phyloP scores from a whole-genome alignment of 176 grass and related monocot genomes.

The Dendrocalamus sinicus region DNA sequence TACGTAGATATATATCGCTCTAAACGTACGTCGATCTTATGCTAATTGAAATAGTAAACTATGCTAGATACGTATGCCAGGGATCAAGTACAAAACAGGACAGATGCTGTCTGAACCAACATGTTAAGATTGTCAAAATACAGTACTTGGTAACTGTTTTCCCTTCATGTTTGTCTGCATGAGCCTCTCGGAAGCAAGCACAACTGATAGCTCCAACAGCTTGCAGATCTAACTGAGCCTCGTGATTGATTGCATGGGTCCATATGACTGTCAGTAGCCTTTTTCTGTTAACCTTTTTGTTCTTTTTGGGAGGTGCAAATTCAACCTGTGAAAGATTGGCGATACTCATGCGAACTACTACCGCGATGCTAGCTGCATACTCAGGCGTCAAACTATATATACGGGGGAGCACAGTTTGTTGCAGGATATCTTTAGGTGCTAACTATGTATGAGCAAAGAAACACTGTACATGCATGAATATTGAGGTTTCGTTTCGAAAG shows the following conservation, averaged over 20 bases:
- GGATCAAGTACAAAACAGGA: not conserved
- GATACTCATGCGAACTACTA: not conserved
- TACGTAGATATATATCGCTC: not conserved
- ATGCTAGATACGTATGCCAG: too few relatives aligned
- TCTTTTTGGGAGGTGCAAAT: not conserved
- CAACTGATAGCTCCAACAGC: not conserved
- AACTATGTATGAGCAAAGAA: not conserved
- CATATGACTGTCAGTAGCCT: not conserved
- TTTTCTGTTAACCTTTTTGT: not conserved
- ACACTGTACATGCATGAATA: not conserved
- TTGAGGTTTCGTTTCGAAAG: too few relatives aligned
- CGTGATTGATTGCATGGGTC: conserved; percentile 2
- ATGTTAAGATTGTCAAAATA: not conserved
- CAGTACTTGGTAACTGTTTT: not conserved
- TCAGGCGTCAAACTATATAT: not conserved
- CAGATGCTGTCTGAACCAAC: not conserved
- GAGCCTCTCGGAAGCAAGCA: not conserved
- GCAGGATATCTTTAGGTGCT: not conserved
- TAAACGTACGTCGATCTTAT: not conserved
- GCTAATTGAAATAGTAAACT: too few relatives aligned
- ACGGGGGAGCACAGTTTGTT: too few relatives aligned
- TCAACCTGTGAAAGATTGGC: not conserved
- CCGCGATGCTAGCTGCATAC: not conserved
- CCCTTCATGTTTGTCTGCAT: not conserved
- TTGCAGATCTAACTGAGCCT: not conserved